Evolutionary conservation across 2,329 filamentous ascomycete genomes (phyloP).

Genomic region (Davidsoniella eucalypti): DNA sequence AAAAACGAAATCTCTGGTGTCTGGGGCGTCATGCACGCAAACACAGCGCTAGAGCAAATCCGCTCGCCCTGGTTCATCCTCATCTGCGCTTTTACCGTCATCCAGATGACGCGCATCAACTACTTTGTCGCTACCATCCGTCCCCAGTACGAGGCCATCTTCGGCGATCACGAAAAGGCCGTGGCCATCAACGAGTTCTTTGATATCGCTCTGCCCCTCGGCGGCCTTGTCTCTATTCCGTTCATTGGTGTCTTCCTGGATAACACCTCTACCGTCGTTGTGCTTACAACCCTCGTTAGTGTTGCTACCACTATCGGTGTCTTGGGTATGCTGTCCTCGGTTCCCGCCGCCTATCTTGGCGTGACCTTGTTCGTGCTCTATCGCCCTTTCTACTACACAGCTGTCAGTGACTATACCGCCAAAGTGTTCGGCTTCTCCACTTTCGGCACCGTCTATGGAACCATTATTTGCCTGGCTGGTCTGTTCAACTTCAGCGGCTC

Average conservation of each 20-base stretch:
- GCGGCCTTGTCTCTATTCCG: constrained; percentile 69
- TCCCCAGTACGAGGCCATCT: constrained; percentile 63
- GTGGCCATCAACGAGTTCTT: constrained; percentile 67
- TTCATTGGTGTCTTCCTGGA: constrained; percentile 74
- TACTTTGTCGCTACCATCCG: constrained; percentile 83
- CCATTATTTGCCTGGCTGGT: constrained; percentile 74
- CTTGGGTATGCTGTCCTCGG: constrained; percentile 54
- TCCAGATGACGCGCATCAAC: constrained; percentile 72
- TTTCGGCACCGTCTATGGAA: constrained; percentile 85
- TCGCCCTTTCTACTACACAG: constrained; percentile 79
- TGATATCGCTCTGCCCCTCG: constrained; percentile 60
- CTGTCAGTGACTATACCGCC: constrained; percentile 74
- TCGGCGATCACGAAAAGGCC: constrained; percentile 44
- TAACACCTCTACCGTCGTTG: constrained; percentile 52
- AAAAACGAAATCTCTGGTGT: constrained; percentile 59
- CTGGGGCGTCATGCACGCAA: constrained; percentile 71
- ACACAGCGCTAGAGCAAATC: constrained; percentile 56
- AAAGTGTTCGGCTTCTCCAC: constrained; percentile 88
- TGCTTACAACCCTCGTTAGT: constrained; percentile 52
- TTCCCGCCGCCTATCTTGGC: constrained; percentile 58
- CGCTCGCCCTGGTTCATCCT: constrained; percentile 68
- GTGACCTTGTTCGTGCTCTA: constrained; percentile 69
- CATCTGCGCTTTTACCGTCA: constrained; percentile 63
- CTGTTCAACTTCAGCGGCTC: constrained; percentile 73
- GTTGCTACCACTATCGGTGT: constrained; percentile 60